Conservation (phyloP, 2,329 filamentous ascomycete species). For the Fusarium acutatum region DNA sequence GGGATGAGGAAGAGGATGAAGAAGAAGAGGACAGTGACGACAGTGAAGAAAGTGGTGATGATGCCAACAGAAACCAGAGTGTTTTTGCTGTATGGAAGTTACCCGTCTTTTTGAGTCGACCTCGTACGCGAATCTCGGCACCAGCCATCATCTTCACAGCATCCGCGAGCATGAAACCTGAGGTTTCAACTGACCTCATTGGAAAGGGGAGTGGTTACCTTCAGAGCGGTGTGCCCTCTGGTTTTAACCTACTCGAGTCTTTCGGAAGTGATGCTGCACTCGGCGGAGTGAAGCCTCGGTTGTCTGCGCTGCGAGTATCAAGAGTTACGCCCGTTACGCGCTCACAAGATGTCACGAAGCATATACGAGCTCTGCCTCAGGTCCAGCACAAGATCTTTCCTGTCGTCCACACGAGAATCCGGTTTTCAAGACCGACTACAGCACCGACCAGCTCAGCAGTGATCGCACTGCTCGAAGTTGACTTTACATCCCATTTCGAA, state of each 20-base stretch:
- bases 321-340: constrained; percentile 75
- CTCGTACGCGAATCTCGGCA: constrained; percentile 70
- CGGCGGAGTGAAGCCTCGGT: constrained; percentile 67
- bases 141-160: constrained; percentile 73
- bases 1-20: constrained; percentile 32
- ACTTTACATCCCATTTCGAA: constrained; percentile 75
- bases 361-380: constrained; percentile 70
- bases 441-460: constrained; percentile 67
- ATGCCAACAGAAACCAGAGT: constrained; percentile 43
- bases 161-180: constrained; percentile 67
- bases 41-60: constrained; percentile 35
- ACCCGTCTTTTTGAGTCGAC: constrained; percentile 64
- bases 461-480: constrained; percentile 76
- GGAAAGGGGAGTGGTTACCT: constrained; percentile 67
- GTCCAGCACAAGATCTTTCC: constrained; percentile 72
- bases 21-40: constrained; percentile 46
- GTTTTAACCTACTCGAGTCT: constrained; percentile 80
- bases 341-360: constrained; percentile 67
- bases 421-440: constrained; percentile 72
- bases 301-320: constrained; percentile 79
- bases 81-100: constrained; percentile 69
- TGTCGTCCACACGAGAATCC: constrained; percentile 75
- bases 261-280: constrained; percentile 73
- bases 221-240: constrained; percentile 72
- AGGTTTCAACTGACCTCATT: constrained; percentile 42